A percentile compares a stretch with the other conserved stretches of the same genome.
These are phyloP conservation scores for Stephania cephalantha DNA, from an alignment of 164 flowering plant genomes.

Conservation along the genomic window DNA sequence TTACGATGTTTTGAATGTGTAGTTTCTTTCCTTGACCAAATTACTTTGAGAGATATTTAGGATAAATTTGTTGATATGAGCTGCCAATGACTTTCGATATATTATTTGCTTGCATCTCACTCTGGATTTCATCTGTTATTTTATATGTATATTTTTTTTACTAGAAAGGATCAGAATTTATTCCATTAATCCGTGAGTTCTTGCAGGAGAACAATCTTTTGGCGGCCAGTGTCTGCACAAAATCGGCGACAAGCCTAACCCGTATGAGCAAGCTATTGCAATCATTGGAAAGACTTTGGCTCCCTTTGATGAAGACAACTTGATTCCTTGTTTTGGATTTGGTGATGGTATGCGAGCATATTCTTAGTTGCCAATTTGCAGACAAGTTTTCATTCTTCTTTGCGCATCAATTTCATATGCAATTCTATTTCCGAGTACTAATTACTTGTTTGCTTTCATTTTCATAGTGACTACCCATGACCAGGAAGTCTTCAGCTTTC, in stretches of 20 bases:
- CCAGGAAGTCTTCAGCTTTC: slow-evolving; percentile 63
- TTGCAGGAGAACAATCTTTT: slow-evolving; percentile 57
- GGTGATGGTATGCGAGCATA: slow-evolving; percentile 51
- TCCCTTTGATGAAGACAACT: slow-evolving; percentile 79
- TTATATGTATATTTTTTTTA: neutral
- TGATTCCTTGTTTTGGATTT: slow-evolving; percentile 81
- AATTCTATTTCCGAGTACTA: neutral
- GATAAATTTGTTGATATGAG: no score
- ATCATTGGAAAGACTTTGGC: slow-evolving; percentile 70
- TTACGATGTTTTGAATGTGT: no score
- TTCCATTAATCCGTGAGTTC: slow-evolving; percentile 8
- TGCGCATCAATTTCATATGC: neutral
- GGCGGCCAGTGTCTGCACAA: slow-evolving; percentile 51
- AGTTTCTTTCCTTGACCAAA: no score
- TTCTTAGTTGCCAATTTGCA: neutral
- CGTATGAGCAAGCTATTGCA: slow-evolving; percentile 71
- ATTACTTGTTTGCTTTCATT: neutral
- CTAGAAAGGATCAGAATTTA: neutral
- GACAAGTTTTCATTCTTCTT: neutral
- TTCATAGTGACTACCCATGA: slow-evolving; percentile 63
- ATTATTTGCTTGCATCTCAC: neutral
- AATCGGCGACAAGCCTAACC: slow-evolving; percentile 51
- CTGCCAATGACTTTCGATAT: neutral
- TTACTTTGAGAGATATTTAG: no score
- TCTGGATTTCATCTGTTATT: neutral